Conservation (phyloP, 176 grass and related monocot species). For the Eleusine indica region DNA sequence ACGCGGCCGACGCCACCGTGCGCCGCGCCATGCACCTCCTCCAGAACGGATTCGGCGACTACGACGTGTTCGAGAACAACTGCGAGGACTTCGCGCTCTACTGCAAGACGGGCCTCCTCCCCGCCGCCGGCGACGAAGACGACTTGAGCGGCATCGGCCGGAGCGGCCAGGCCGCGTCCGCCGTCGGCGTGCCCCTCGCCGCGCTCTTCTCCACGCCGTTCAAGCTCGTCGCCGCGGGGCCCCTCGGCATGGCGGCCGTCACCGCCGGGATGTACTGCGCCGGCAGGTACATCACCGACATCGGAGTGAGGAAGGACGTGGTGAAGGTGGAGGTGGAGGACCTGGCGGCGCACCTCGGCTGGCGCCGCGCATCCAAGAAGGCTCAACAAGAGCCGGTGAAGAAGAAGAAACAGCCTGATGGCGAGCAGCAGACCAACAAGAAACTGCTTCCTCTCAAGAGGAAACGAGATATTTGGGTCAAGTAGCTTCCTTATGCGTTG, state of each 20-base stretch:
- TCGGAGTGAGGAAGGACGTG: slow-evolving; percentile 70
- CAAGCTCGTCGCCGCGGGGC: slow-evolving; percentile 55
- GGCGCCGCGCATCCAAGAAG: slow-evolving; percentile 31
- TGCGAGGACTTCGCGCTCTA: slow-evolving; percentile 90
- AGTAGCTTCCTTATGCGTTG: not conserved
- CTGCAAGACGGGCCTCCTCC: slow-evolving; percentile 77
- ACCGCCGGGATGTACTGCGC: slow-evolving; percentile 67
- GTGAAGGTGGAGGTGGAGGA: slow-evolving; percentile 69
- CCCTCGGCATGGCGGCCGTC: slow-evolving; percentile 63
- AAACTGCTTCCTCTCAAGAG: slow-evolving; percentile 50
- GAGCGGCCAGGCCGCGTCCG: slow-evolving; percentile 70
- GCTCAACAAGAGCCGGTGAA: not conserved
- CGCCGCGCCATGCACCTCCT: slow-evolving; percentile 70
- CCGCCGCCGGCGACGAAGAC: not conserved
- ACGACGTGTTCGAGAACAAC: slow-evolving; percentile 88
- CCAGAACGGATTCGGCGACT: slow-evolving; percentile 68
- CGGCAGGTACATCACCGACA: slow-evolving; percentile 70
- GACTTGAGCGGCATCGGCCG: slow-evolving; percentile 1
- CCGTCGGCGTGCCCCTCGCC: slow-evolving; percentile 51
- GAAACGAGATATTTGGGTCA: slow-evolving; percentile 42
- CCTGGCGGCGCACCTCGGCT: slow-evolving; percentile 49
- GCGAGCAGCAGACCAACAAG: not conserved
- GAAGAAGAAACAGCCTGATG: slow-evolving; percentile 22
- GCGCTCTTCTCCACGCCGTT: slow-evolving; percentile 66
- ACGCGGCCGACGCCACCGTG: slow-evolving; percentile 40